These are phyloP conservation scores for Sclerotinia sclerotiorum DNA, from an alignment of 2,329 filamentous ascomycete species.

Conservation along the genomic window DNA sequence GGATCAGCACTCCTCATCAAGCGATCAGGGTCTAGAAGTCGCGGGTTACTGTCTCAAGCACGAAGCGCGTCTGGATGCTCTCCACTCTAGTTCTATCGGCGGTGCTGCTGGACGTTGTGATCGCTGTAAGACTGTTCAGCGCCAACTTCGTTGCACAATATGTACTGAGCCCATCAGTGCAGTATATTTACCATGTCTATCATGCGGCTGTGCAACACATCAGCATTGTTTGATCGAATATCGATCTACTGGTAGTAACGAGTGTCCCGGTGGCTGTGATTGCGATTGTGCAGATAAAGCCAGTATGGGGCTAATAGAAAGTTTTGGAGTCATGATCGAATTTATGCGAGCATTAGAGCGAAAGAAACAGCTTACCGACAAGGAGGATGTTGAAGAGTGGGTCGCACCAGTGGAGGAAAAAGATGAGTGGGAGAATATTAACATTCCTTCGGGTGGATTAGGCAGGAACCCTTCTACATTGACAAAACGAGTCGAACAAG, in stretches of 20 bases:
- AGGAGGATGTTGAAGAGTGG: constrained; percentile 32
- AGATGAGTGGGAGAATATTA: constrained; percentile 35
- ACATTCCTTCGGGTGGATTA: constrained; percentile 29
- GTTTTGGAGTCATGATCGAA: constrained; percentile 51
- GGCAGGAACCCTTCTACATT: constrained; percentile 36
- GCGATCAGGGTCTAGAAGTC: constrained; percentile 56
- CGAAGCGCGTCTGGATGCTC: constrained; percentile 61
- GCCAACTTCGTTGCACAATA: constrained; percentile 60
- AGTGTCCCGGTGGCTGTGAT: constrained; percentile 64
- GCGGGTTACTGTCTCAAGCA: constrained; percentile 63
- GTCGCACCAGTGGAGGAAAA: constrained; percentile 28
- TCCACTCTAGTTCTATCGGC: constrained; percentile 43
- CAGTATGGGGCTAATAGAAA: constrained; percentile 57
- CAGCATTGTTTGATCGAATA: constrained; percentile 49
- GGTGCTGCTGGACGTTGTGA: constrained; percentile 52
- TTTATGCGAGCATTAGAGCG: constrained; percentile 31
- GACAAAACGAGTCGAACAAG: constrained; percentile 36
- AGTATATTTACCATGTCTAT: constrained; percentile 60
- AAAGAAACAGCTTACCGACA: constrained; percentile 25
- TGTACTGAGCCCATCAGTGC: constrained; percentile 61
- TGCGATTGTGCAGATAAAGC: constrained; percentile 61
- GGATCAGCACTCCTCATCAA: constrained; percentile 52
- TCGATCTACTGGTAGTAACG: constrained; percentile 45
- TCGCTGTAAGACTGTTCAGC: constrained; percentile 54
- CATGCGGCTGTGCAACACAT: constrained; percentile 63